Evolutionary conservation across 352 stramenopile species (phyloP), one percentile per base, ranked within the genome.

Genomic region (Phytophthora tubulina): DNA sequence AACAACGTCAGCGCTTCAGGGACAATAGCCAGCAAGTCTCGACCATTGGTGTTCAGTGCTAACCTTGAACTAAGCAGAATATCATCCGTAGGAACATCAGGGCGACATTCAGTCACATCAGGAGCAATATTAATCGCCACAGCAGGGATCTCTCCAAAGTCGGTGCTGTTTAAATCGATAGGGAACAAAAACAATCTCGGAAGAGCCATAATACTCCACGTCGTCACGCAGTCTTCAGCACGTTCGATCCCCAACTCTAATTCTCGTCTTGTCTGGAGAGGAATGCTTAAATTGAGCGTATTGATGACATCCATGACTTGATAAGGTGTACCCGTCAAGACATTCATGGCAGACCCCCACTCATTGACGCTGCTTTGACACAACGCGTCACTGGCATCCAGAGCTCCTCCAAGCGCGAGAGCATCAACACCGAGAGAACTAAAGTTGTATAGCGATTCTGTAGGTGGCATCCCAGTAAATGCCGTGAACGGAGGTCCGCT

Each of bases 101-200:
- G 62, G 6, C 70, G 64, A 44, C 54, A 66, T 27, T 61, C 49
- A 3, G 62, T 65, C 14, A 67, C 3, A 17, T 75, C 42, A 7
- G 71, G 71, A 15, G 65, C 70, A 13, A 78, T 33, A 21, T 72
- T 71, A 46, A 78, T 61, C 13, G 70, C 66, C 27, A 73, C 71
- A 6, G 66, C 71, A 11, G 69, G 54, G 11, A 72, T 60, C 36
- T 65, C 52, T 3, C 36, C 54, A 41, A 72, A 75, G 0, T 57
- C 50, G 13, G 58, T 56, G 10, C 58, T 74, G 31, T 73, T 70
- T 3, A 56, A 11, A 6, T 56, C 49, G 1, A 56, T 32, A 27
- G 58, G 70, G 31, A 57, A 78, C 31, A 70, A 60, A 58, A 74
- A 78, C 64, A 78, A 30, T 38, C 70, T 52, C 13, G 51, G 52